Percentiles rank a stretch among this genome's conserved stretches.
phyloP scores from a whole-genome alignment of 108 stramenopile species.

The Cyclotella choctawhatcheeana region DNA sequence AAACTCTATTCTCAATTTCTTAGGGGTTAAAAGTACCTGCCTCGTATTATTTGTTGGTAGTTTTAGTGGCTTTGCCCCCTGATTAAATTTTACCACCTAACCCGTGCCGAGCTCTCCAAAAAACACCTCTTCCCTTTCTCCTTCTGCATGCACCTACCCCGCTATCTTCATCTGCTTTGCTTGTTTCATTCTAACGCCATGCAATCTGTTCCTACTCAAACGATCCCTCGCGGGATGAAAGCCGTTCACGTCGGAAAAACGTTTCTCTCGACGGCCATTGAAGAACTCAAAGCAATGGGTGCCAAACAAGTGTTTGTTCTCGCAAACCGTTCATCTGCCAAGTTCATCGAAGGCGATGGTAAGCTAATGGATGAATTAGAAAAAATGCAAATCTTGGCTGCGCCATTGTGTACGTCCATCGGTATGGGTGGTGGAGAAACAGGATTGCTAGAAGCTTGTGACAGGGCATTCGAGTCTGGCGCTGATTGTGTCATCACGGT shows the following conservation, averaged over 20 bases:
- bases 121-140: too few relatives aligned
- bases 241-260: constrained; percentile 33
- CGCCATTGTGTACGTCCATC: constrained; percentile 33
- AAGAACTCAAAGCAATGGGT: constrained; percentile 8
- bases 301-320: constrained; percentile 29
- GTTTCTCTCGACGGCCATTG: constrained; percentile 21
- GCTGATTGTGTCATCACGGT: constrained; percentile 41
- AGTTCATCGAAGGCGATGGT: constrained; percentile 20
- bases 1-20: too few relatives aligned
- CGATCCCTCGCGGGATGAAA: constrained; percentile 35
- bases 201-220: constrained; percentile 13
- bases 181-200: not conserved
- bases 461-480: constrained; percentile 16
- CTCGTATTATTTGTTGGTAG: too few relatives aligned
- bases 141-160: too few relatives aligned
- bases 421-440: constrained; percentile 39
- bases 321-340: constrained; percentile 25
- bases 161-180: not conserved
- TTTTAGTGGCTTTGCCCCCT: too few relatives aligned
- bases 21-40: too few relatives aligned
- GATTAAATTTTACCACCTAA: too few relatives aligned
- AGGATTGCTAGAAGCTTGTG: constrained; percentile 32
- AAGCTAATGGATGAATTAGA: constrained; percentile 19
- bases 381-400: constrained; percentile 21
- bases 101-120: too few relatives aligned